Evolutionary conservation across 495 filamentous ascomycete species (phyloP).

Genomic region (Penicillium atrosanguineum): DNA sequence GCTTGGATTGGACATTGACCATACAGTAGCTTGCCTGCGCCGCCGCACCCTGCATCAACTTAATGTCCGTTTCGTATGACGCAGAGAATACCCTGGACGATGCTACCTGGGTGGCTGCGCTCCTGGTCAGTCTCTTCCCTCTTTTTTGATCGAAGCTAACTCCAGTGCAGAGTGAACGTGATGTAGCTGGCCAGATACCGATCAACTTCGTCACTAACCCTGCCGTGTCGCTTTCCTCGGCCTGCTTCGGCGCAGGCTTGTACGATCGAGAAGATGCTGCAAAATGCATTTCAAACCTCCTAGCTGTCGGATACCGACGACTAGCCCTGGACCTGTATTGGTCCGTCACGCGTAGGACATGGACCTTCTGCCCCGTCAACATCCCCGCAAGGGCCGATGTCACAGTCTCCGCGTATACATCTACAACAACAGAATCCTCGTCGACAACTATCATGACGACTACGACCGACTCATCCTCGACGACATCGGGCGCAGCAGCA

Average conservation of each 20-base stretch:
- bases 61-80: slow-evolving; percentile 37
- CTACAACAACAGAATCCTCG: slow-evolving; percentile 15
- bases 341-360: slow-evolving; percentile 49
- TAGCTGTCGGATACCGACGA: slow-evolving; percentile 56
- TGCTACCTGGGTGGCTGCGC: slow-evolving; percentile 34
- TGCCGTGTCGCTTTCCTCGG: slow-evolving; percentile 51
- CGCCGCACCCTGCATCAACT: slow-evolving; percentile 3
- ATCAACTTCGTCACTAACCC: slow-evolving; percentile 60
- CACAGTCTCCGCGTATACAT: slow-evolving; percentile 21
- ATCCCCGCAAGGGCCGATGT: slow-evolving; percentile 28
- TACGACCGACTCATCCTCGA: slow-evolving; percentile 20
- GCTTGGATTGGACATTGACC: no score
- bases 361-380: slow-evolving; percentile 59
- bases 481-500: slow-evolving; percentile 24
- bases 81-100: slow-evolving; percentile 30
- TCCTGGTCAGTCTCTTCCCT: slow-evolving; percentile 29
- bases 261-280: slow-evolving; percentile 47
- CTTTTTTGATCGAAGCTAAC: neutral
- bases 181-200: slow-evolving; percentile 57
- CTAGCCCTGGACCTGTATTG: slow-evolving; percentile 65
- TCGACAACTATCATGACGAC: slow-evolving; percentile 10
- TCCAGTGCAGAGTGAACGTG: slow-evolving; percentile 54
- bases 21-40: no score
- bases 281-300: slow-evolving; percentile 59
- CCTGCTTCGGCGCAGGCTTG: slow-evolving; percentile 54